phyloP scores from a whole-genome alignment of 768 basidiomycete species.

The Pilatotrama ljubarskyi region DNA sequence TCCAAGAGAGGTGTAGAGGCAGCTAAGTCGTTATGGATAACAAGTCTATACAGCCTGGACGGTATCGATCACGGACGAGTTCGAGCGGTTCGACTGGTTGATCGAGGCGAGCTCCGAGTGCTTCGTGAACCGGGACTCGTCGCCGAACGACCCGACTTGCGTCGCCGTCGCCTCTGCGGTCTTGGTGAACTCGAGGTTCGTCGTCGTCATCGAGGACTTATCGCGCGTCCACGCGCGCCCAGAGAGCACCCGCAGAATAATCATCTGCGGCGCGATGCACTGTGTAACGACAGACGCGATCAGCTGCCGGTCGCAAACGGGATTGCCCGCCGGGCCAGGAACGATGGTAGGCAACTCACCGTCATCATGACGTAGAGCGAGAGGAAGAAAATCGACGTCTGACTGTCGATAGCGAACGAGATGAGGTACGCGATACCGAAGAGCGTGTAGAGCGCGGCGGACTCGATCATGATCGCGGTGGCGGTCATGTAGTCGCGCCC shows the following conservation, averaged over 20 bases:
- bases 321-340: too few relatives aligned
- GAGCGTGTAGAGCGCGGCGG: constrained; percentile 38
- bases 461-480: constrained; percentile 37
- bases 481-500: constrained; percentile 32
- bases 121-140: too few relatives aligned
- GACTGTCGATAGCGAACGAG: constrained; percentile 33
- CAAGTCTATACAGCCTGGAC: too few relatives aligned
- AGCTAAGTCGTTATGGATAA: too few relatives aligned
- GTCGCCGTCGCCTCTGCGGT: not conserved
- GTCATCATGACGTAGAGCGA: constrained; percentile 41
- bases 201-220: constrained; percentile 2
- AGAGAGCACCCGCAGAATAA: constrained; percentile 19
- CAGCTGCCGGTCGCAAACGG: too few relatives aligned
- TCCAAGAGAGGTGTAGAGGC: too few relatives aligned
- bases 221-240: constrained; percentile 21
- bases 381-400: constrained; percentile 36
- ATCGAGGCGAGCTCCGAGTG: not conserved
- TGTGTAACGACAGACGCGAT: not conserved
- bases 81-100: too few relatives aligned
- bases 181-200: constrained; percentile 15
- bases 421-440: constrained; percentile 39
- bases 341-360: constrained; percentile 26
- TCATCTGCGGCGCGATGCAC: constrained; percentile 20
- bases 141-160: not conserved
- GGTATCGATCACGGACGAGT: too few relatives aligned